Evolutionary conservation across 345 rosid species (phyloP).

Genomic region (Noccaea caerulescens): DNA sequence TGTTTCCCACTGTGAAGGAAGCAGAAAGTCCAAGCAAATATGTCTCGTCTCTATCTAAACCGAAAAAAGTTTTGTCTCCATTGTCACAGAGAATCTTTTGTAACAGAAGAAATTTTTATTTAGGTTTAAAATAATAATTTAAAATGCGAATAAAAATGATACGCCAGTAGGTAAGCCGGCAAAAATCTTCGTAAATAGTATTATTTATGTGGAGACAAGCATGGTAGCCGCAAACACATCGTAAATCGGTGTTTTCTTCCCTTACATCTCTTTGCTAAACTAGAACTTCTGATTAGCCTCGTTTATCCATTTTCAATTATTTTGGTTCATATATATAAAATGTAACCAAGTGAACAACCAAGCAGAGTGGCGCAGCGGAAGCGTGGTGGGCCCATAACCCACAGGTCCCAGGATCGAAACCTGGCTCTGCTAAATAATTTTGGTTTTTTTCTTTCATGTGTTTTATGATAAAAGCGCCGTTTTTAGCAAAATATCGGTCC

Average conservation of each 20-base stretch:
- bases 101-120: constrained; percentile 19
- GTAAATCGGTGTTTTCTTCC: constrained; percentile 14
- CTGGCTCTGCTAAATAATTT: constrained; percentile 47
- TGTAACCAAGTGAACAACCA: background rate
- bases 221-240: constrained; percentile 26
- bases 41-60: constrained; percentile 28
- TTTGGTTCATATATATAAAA: too few species aligned
- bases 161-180: constrained; percentile 35
- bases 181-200: constrained; percentile 23
- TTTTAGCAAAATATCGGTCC: too few species aligned
- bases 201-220: constrained; percentile 24
- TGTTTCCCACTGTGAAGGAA: constrained; percentile 41
- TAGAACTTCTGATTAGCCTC: background rate
- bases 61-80: constrained; percentile 3
- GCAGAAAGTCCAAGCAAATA: constrained; percentile 30
- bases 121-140: background rate
- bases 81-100: constrained; percentile 29
- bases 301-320: background rate
- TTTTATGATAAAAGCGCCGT: too few species aligned
- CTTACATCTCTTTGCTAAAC: background rate
- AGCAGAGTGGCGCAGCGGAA: constrained; percentile 15
- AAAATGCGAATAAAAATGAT: constrained; percentile 22
- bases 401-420: constrained; percentile 76
- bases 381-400: constrained; percentile 64
- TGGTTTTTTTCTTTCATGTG: background rate